These are phyloP conservation scores for Naematelia aurantialba DNA, from an alignment of 768 basidiomycete genomes.

Conservation along the genomic window DNA sequence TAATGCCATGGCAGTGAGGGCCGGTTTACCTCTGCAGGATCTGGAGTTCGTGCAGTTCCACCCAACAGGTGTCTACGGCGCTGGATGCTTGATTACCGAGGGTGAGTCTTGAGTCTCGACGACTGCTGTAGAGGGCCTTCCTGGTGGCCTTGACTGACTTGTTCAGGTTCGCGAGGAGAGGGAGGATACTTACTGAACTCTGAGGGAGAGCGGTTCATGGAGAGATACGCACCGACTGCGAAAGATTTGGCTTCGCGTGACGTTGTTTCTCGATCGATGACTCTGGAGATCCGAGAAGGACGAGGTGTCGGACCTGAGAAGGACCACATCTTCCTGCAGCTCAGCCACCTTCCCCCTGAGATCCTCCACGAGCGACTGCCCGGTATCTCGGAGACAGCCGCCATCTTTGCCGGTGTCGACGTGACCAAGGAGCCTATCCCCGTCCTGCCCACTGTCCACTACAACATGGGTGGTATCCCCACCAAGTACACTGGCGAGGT, in stretches of 20 bases:
- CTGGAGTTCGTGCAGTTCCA: constrained; percentile 99
- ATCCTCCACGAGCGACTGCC: constrained; percentile 94
- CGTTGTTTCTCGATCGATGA: constrained; percentile 99
- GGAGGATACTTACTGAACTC: constrained; percentile 98
- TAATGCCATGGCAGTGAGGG: constrained; percentile 96
- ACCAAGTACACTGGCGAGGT: constrained; percentile 98
- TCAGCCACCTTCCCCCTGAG: constrained; percentile 93
- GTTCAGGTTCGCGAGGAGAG: constrained; percentile 92
- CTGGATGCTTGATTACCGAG: constrained; percentile 98
- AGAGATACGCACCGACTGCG: constrained; percentile 97
- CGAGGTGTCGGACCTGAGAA: constrained; percentile 98
- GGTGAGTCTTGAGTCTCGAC: constrained; percentile 55
- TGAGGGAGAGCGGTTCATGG: constrained; percentile 99
- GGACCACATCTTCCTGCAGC: constrained; percentile 93
- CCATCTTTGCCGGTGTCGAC: constrained; percentile 97
- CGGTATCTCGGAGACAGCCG: constrained; percentile 98
- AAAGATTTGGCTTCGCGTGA: constrained; percentile 99
- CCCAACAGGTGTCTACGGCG: constrained; percentile 98
- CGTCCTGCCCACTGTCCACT: constrained; percentile 95
- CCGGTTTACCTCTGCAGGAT: constrained; percentile 94
- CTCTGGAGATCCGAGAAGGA: constrained; percentile 95
- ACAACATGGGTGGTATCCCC: constrained; percentile 99
- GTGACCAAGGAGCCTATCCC: constrained; percentile 99
- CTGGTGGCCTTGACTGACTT: background rate
- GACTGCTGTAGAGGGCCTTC: background rate